A percentile compares a stretch with the other conserved stretches of the same genome.
Conservation (phyloP, 352 stramenopile genomes). For the Phytopythium mirpurense region DNA sequence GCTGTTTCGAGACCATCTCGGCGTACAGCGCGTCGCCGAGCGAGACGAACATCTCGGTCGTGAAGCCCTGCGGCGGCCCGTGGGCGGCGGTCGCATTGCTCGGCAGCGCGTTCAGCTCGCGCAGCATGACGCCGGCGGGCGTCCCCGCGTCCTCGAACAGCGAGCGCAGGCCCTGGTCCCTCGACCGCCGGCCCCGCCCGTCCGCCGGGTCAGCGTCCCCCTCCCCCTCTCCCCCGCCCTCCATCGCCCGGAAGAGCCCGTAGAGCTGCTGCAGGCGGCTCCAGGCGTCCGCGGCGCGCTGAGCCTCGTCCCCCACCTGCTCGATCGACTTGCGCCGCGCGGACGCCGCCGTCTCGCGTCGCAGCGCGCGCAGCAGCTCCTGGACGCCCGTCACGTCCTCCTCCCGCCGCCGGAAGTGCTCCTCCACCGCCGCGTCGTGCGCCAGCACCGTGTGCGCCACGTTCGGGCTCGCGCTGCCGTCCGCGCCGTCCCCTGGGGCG, state of each 20-base stretch:
- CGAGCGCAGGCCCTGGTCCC: constrained; percentile 44
- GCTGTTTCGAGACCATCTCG: constrained; percentile 52
- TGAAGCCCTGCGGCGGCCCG: constrained; percentile 65
- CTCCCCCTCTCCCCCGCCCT: constrained; percentile 22
- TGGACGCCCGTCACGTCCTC: constrained; percentile 26
- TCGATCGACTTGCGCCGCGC: constrained; percentile 20
- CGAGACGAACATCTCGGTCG: constrained; percentile 57
- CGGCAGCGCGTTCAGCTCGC: constrained; percentile 47
- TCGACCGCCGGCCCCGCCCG: constrained; percentile 1
- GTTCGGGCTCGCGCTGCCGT: constrained; percentile 15
- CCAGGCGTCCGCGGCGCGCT: constrained; percentile 48
- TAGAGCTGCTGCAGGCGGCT: constrained; percentile 52
- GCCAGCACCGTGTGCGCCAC: constrained; percentile 40
- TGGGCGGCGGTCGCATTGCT: not conserved
- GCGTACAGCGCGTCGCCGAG: constrained; percentile 64
- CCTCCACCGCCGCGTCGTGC: constrained; percentile 20
- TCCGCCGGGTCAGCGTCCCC: constrained; percentile 8
- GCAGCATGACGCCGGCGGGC: constrained; percentile 33
- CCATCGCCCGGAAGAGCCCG: constrained; percentile 42
- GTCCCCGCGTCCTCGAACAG: constrained; percentile 35
- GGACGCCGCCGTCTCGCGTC: not conserved
- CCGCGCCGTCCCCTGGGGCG: constrained; percentile 10
- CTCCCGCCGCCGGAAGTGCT: constrained; percentile 18
- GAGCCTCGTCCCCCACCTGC: constrained; percentile 36
- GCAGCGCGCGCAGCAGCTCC: constrained; percentile 11